Evolutionary conservation across 2,329 filamentous ascomycete genomes (phyloP), one percentile per base, ranked within the genome.

Genomic region (Colletotrichum viniferum): DNA sequence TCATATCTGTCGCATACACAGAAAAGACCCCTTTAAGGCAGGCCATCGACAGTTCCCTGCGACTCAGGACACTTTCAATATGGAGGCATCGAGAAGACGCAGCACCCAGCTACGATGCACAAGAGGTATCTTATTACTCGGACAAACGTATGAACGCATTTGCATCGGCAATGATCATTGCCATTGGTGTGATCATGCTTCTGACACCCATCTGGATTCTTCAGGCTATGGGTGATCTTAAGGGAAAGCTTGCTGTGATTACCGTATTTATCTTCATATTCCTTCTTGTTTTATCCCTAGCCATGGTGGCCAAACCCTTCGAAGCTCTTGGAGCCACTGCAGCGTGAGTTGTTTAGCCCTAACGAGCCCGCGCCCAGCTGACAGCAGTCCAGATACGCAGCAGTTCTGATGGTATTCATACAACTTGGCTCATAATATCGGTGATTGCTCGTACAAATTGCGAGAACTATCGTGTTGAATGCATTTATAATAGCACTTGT

Each of bases 401-500:
- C 55, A 0, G 55, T 58, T 3, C 2, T 58, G 13, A 58, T 58
- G 55, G 55, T 58, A 4, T 28, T 28, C 16, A 28, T 28, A 58
- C 55, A 58, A 26, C 52, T 56, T 14, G 21, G 52, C 10, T 26
- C 52, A 1, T 56, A 56, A 12, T 21, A 55, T 26, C 13, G 21
- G 52, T 24, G 10, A 26, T 26, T 55, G 12, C 10, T 55, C 7
- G 0, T 16, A 36, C 34, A 36, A 16, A 16, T 36, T 16, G 0
- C 14, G 16, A 0, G 1, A 1, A 36, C n/a, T 2, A 16, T 0
- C 14, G 14, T 36, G 34, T 36, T 36, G 14, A 36, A 7, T 36
- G 16, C 7, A 36, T 8, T 36, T 36, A 14, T 36, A 2, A 34
- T 16, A 16, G 4, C 3, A 8, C 16, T 1, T 43, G 4, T 43